A percentile compares a stretch with the other conserved stretches of the same genome.
Evolutionary conservation across 116 monocot genomes (phyloP).

Genomic region (Zostera marina): DNA sequence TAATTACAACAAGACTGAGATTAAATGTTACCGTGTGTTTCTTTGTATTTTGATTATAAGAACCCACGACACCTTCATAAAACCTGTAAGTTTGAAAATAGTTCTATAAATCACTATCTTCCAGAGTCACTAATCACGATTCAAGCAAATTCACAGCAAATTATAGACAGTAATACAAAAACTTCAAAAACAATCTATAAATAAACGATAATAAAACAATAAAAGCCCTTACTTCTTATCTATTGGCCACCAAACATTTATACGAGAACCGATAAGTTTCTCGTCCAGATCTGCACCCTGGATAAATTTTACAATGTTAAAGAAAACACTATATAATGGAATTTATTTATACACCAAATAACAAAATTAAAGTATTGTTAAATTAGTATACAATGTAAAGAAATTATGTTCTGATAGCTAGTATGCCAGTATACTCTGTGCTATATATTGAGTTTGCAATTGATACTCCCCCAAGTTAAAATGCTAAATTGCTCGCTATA

Average conservation of each 20-base stretch:
- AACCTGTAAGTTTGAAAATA: conserved; percentile 26
- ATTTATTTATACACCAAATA: not conserved
- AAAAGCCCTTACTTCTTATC: conserved; percentile 22
- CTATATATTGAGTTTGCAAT: too few relatives aligned
- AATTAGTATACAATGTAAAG: too few relatives aligned
- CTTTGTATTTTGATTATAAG: conserved; percentile 33
- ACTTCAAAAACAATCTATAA: not conserved
- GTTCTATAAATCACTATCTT: not conserved
- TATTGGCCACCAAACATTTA: conserved; percentile 49
- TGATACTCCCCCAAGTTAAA: too few relatives aligned
- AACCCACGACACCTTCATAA: conserved; percentile 47
- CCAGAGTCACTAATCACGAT: too few relatives aligned
- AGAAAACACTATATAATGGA: too few relatives aligned
- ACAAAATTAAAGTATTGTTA: not conserved
- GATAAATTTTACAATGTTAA: not conserved
- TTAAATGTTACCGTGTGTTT: conserved; percentile 41
- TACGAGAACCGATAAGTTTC: conserved; percentile 21
- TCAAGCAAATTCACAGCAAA: too few relatives aligned
- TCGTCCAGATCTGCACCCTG: conserved; percentile 3
- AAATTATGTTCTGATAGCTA: too few relatives aligned
- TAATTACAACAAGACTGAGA: not conserved
- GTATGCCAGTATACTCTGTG: too few relatives aligned
- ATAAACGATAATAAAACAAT: too few relatives aligned
- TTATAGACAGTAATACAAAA: not conserved
- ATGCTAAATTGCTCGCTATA: too few relatives aligned